Evolutionary conservation across 163 green algal species (phyloP), one percentile per base, ranked within the genome.

Genomic region (Scenedesmus sp.): DNA sequence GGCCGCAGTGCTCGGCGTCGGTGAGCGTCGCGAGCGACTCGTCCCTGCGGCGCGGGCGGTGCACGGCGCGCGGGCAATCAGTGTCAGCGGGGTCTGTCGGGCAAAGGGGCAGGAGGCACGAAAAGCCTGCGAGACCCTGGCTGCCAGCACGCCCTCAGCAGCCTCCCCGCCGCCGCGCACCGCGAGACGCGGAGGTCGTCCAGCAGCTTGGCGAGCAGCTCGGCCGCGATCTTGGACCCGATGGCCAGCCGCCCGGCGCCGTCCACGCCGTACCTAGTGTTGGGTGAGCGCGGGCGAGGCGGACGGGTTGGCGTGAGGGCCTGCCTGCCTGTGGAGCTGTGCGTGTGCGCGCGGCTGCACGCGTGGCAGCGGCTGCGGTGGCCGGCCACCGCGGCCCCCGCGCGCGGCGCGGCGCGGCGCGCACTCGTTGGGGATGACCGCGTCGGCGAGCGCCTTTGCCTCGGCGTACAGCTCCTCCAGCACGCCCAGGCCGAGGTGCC

Each of bases 241-340:
- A 78, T 78, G 22, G 70, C 58, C 29, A 78, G 60, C 56, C 70
- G 70, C 26, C 53, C 53, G 6, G 39, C 70, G n/a, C 56, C 33
- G 44, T 78, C 70, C 0, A 29, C 56, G 31, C 70, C 96, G 62
- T 98, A 98, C 89, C 98, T n/a, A n/a, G n/a, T n/a, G n/a, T n/a
- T n/a, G 93, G 84, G 92, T 57, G 48, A 15, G 18, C 48, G 48
- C 15, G 48, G 48, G 48, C 15, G 15, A 57, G 18, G 18, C 48
- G 18, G 48, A 57, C 48, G 18, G 48, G 18, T n/a, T n/a, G n/a
- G n/a, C n/a, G n/a, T n/a, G n/a, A n/a, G n/a, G n/a, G n/a, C n/a
- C n/a, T n/a, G n/a, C n/a, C n/a, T n/a, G n/a, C n/a, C n/a, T n/a
- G n/a, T n/a, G n/a, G n/a, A n/a, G n/a, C n/a, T n/a, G n/a, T n/a